Conservation (phyloP, 2,329 filamentous ascomycete genomes). For the Xylariaceae sp. region DNA sequence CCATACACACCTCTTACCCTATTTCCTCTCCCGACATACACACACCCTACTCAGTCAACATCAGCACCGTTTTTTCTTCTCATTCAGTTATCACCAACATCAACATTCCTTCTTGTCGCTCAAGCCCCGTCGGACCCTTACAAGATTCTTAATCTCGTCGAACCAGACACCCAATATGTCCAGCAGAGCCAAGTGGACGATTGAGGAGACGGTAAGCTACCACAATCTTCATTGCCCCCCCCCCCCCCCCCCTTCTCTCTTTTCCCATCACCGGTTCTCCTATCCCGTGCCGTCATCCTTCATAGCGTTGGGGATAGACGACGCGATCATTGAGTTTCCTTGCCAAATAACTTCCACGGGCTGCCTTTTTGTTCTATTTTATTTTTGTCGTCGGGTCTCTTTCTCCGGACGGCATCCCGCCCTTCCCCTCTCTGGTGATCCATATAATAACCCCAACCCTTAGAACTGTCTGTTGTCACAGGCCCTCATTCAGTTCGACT, state of each 20-base stretch:
- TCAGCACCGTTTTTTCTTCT: neutral
- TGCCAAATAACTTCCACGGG: no score
- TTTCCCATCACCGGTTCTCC: no score
- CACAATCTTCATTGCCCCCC: neutral
- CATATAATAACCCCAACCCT: neutral
- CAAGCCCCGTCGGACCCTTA: no score
- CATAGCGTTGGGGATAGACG: no score
- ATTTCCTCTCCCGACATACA: neutral
- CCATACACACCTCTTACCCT: neutral
- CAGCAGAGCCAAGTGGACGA: neutral
- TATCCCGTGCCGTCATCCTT: no score
- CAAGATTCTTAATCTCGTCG: no score
- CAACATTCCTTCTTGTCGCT: neutral
- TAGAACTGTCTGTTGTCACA: neutral
- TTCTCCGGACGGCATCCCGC: neutral
- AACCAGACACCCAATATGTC: neutral
- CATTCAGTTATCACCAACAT: neutral
- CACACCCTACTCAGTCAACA: neutral
- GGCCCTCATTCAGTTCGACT: neutral
- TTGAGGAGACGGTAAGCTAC: neutral
- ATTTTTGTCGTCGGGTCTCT: neutral
- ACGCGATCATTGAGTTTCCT: no score
- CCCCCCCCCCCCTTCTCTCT: no score
- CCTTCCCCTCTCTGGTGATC: neutral
- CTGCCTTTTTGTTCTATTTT: neutral